Evolutionary conservation across 345 rosid species (phyloP).

Genomic region (Linum lewisii): DNA sequence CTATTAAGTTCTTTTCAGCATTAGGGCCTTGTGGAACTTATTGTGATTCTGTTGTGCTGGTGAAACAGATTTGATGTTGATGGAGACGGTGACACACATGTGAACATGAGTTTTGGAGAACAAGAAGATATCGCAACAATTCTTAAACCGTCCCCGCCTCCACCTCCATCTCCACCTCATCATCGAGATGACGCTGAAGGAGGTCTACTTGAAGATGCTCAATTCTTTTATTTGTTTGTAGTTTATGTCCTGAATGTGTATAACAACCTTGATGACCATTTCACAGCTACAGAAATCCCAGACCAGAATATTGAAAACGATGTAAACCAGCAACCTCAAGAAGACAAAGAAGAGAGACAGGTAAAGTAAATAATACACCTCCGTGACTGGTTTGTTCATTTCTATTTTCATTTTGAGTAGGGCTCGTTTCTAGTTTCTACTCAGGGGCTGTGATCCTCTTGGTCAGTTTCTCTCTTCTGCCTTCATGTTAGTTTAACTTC

Average conservation of each 20-base stretch:
- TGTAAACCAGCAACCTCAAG: slow-evolving; percentile 19
- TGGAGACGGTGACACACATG: slow-evolving; percentile 54
- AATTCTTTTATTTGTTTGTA: no score
- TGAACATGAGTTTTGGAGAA: slow-evolving; percentile 40
- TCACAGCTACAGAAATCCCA: slow-evolving; percentile 37
- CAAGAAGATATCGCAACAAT: slow-evolving; percentile 37
- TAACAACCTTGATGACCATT: slow-evolving; percentile 6
- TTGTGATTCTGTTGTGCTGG: slow-evolving; percentile 8
- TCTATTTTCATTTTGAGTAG: no score
- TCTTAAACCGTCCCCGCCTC: slow-evolving; percentile 44
- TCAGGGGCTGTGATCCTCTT: no score
- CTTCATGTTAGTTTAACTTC: no score
- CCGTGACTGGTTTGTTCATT: not conserved
- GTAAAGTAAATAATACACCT: slow-evolving; percentile 21
- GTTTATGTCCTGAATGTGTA: not conserved
- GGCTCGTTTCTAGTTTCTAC: no score
- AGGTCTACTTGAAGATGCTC: slow-evolving; percentile 31
- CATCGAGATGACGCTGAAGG: slow-evolving; percentile 27
- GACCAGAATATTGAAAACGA: slow-evolving; percentile 31
- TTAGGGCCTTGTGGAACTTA: not conserved
- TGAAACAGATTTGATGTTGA: slow-evolving; percentile 62
- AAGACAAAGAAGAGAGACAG: slow-evolving; percentile 33
- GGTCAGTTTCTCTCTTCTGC: no score
- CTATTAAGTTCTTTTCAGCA: not conserved
- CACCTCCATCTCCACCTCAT: no score